Evolutionary conservation across 805 yeast species (phyloP).

Genomic region (Schizosaccharomyces lindneri): DNA sequence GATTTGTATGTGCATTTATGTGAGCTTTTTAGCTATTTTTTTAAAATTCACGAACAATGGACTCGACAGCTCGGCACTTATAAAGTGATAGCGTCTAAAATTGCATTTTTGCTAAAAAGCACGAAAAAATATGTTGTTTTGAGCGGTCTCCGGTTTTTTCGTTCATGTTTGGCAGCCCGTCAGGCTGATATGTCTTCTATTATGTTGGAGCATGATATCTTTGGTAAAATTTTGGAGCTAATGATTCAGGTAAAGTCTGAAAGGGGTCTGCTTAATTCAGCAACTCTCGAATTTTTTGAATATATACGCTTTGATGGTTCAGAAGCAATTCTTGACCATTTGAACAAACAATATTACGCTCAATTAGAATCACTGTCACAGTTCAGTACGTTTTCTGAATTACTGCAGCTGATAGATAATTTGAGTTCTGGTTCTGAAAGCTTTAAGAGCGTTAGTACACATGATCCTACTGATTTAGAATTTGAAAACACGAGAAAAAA

Average conservation of each 20-base stretch:
- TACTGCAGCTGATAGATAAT: not conserved
- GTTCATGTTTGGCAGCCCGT: slow-evolving; percentile 33
- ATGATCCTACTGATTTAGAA: not conserved
- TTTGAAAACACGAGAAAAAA: not conserved
- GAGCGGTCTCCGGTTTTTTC: slow-evolving; percentile 45
- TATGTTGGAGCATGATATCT: slow-evolving; percentile 29
- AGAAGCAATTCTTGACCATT: not conserved
- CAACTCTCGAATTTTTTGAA: slow-evolving; percentile 45
- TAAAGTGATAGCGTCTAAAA: slow-evolving; percentile 30
- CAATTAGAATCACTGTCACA: not conserved
- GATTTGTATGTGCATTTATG: slow-evolving; percentile 32
- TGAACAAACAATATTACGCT: not conserved
- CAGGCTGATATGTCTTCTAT: slow-evolving; percentile 35
- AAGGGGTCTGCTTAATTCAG: slow-evolving; percentile 48
- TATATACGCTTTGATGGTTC: slow-evolving; percentile 13
- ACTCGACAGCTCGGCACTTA: slow-evolving; percentile 42
- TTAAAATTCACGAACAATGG: slow-evolving; percentile 33
- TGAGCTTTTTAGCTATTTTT: slow-evolving; percentile 44
- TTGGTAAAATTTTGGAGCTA: slow-evolving; percentile 24
- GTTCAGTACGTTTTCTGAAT: not conserved
- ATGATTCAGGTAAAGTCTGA: slow-evolving; percentile 23
- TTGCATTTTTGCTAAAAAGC: slow-evolving; percentile 24
- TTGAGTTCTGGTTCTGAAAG: not conserved
- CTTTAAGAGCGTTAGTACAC: not conserved
- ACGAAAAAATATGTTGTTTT: slow-evolving; percentile 31